Evolutionary conservation across 345 rosid species (phyloP).

Genomic region (Sonneratia caseolaris): DNA sequence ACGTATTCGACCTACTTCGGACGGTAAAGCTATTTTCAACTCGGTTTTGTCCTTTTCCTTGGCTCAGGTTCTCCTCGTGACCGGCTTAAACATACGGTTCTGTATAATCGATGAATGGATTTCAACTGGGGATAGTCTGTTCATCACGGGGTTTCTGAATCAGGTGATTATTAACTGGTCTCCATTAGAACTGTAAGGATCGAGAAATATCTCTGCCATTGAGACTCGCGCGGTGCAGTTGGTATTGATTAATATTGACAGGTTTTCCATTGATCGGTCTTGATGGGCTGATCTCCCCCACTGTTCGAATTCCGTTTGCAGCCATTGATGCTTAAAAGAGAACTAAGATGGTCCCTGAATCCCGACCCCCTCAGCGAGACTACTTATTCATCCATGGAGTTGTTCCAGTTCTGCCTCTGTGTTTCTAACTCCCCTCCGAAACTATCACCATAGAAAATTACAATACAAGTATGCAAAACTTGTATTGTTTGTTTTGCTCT

Average conservation of each 20-base stretch:
- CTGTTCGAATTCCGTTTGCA: too few relatives aligned
- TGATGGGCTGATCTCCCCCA: too few relatives aligned
- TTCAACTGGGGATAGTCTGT: constrained; percentile 87
- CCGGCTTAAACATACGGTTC: constrained; percentile 64
- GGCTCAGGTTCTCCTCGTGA: constrained; percentile 71
- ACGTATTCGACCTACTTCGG: constrained; percentile 11
- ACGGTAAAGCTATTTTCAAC: neutral
- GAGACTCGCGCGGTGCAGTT: neutral
- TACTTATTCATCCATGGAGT: too few relatives aligned
- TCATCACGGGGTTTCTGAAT: constrained; percentile 64
- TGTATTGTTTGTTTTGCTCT: too few relatives aligned
- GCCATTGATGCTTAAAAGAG: too few relatives aligned
- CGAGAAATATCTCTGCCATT: neutral
- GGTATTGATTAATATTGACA: neutral
- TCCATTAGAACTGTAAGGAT: neutral
- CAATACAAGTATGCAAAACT: too few relatives aligned
- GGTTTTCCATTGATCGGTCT: too few relatives aligned
- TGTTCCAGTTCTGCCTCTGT: too few relatives aligned
- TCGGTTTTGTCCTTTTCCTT: neutral
- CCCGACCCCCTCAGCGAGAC: too few relatives aligned
- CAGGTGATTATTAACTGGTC: constrained; percentile 37
- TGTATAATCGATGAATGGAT: constrained; percentile 95
- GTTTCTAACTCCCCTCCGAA: too few relatives aligned
- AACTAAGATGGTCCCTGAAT: too few relatives aligned
- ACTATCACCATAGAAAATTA: too few relatives aligned